A percentile compares a stretch with the other conserved stretches of the same genome.
phyloP scores from a whole-genome alignment of 176 grass and related monocot species.

The Pontederia paniculata region DNA sequence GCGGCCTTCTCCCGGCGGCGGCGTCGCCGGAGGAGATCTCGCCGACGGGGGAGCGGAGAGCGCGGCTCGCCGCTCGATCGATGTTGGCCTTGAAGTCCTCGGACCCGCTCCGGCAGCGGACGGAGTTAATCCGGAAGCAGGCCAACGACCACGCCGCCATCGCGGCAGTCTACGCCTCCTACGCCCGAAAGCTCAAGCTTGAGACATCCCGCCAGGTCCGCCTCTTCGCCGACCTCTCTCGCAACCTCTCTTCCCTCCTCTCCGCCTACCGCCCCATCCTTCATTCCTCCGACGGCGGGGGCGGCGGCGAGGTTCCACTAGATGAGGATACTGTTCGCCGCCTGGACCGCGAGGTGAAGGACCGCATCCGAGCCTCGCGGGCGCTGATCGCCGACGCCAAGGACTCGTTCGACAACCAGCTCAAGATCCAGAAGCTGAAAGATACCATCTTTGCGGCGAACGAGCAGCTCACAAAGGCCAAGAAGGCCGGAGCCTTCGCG shows the following conservation, averaged over 20 bases:
- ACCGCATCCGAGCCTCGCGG: constrained; percentile 28
- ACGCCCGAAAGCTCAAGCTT: constrained; percentile 56
- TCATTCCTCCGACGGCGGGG: constrained; percentile 21
- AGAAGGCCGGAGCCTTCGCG: constrained; percentile 88
- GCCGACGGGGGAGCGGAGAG: neutral
- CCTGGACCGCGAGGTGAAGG: constrained; percentile 1
- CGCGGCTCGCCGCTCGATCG: neutral
- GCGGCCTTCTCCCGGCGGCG: neutral
- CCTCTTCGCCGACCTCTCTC: constrained; percentile 19
- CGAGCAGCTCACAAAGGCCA: constrained; percentile 75
- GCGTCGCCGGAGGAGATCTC: neutral
- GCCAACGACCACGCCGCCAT: constrained; percentile 5
- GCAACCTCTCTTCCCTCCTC: constrained; percentile 11
- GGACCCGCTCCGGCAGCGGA: constrained; percentile 32
- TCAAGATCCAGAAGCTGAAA: constrained; percentile 98
- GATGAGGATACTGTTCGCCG: neutral
- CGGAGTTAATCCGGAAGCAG: constrained; percentile 71
- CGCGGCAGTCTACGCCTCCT: constrained; percentile 38
- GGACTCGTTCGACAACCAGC: constrained; percentile 88
- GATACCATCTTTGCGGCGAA: constrained; percentile 88
- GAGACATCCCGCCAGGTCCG: constrained; percentile 62
- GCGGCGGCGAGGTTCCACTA: constrained; percentile 13
- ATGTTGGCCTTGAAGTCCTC: constrained; percentile 19
- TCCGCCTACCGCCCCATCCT: constrained; percentile 74
- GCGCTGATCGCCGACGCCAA: constrained; percentile 64